phyloP scores from a whole-genome alignment of 805 yeast genomes.

The Schwanniomyces yamadae region DNA sequence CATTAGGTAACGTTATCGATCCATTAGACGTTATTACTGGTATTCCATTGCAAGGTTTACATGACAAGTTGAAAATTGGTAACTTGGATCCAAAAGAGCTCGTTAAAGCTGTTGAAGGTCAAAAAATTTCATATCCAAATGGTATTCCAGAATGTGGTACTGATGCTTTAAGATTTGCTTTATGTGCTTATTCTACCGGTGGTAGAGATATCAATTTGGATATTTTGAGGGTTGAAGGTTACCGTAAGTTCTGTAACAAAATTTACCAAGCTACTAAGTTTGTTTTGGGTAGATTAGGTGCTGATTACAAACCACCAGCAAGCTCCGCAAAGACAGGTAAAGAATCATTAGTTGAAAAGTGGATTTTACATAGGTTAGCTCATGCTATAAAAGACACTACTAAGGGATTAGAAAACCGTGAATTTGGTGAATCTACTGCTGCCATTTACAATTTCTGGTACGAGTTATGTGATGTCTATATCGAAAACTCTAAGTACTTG shows the following conservation, averaged over 20 bases:
- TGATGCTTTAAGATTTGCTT: constrained; percentile 95
- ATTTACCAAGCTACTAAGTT: constrained; percentile 98
- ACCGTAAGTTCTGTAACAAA: constrained; percentile 99
- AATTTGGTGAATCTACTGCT: constrained; percentile 83
- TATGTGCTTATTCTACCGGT: constrained; percentile 98
- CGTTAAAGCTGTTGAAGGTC: constrained; percentile 84
- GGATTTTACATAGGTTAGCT: constrained; percentile 89
- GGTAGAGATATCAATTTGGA: constrained; percentile 97
- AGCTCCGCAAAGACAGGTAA: constrained; percentile 63
- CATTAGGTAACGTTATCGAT: constrained; percentile 94
- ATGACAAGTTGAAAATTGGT: constrained; percentile 73
- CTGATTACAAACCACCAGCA: constrained; percentile 80
- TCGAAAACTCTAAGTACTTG: constrained; percentile 92
- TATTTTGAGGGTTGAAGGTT: constrained; percentile 95
- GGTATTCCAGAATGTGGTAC: constrained; percentile 99
- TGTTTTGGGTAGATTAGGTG: constrained; percentile 89
- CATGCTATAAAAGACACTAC: constrained; percentile 64
- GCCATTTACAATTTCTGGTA: constrained; percentile 94
- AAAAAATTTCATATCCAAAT: constrained; percentile 83
- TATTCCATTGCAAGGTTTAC: constrained; percentile 74
- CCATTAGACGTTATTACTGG: constrained; percentile 94
- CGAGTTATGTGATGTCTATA: constrained; percentile 95
- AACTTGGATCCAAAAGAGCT: constrained; percentile 88
- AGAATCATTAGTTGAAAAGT: constrained; percentile 90
- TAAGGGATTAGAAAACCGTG: constrained; percentile 74